Percentiles rank a stretch among this genome's conserved stretches.
Conservation (phyloP, 768 basidiomycete genomes). For the Rhizopogon vesiculosus region DNA sequence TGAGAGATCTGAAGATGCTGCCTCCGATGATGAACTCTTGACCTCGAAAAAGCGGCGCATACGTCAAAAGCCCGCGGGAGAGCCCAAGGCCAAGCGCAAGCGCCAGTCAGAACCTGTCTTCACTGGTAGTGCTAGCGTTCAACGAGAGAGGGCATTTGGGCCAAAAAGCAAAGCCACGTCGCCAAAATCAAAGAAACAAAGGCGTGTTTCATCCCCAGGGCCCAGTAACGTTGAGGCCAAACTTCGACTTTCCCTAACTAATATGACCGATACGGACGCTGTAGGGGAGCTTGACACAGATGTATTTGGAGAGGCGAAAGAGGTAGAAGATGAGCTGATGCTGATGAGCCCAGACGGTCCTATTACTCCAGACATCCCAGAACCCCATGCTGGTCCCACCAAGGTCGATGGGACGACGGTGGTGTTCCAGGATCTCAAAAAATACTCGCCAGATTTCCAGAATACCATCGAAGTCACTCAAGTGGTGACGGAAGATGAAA, state of each 20-base stretch:
- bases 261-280: conserved; percentile 26
- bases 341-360: conserved; percentile 16
- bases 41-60: conserved; percentile 23
- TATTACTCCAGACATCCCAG: conserved; percentile 6
- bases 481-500: not conserved
- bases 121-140: too few species aligned
- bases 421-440: conserved; percentile 21
- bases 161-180: conserved; percentile 5
- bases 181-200: conserved; percentile 11
- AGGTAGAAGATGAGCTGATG: conserved; percentile 31
- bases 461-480: conserved; percentile 29
- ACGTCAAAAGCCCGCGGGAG: not conserved
- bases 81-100: conserved; percentile 6
- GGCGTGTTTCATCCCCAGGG: conserved; percentile 26
- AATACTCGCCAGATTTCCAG: conserved; percentile 3
- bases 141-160: not conserved
- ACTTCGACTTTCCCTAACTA: conserved; percentile 18
- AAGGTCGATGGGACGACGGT: conserved; percentile 5
- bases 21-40: conserved; percentile 11
- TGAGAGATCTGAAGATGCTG: conserved; percentile 2
- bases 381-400: not conserved
- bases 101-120: not conserved
- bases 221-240: conserved; percentile 11
- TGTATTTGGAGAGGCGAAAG: conserved; percentile 27
- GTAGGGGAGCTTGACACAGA: conserved; percentile 31